Base-by-base conservation (phyloP, 2,329 filamentous ascomycete species). In the Claviceps sp. region DNA sequence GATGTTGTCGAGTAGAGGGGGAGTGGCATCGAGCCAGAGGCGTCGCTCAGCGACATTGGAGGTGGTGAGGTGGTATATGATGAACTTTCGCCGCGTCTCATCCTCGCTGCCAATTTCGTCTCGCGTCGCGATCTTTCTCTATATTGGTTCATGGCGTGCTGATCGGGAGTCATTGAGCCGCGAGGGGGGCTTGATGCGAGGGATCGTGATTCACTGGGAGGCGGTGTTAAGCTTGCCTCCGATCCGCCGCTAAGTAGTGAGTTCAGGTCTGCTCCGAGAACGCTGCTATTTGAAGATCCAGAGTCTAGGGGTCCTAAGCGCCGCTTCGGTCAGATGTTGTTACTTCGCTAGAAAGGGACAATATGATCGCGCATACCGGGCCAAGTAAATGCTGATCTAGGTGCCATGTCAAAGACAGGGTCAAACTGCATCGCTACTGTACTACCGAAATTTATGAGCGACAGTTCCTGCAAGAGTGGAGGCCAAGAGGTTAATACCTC, bases 111-210 rank as follows among this genome's bases (percentile, higher is more conserved):
- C 16, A 76, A 63, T 61, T 82, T 83, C 6, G 75, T 75, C 57
- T 79, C 77, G 57, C 79, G 71, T 53, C 81, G 74, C 45, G 71
- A 75, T 58, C 76, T 76, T 57, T 82, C 79, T 55, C 74, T 72
- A 59, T 83, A 79, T 54, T 78, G 72, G 67, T 79, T 82, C 43
- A 82, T 62, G 60, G 81, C 79, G 56, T 79, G 74, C 62, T 82
- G 78, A 61, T 82, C 78, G 6, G 77, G 68, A 5, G 77, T 79
- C 60, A 82, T 70, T 40, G 67, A 69, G 46, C 67, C 66, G 55
- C 74, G 72, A 5, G 78, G 77, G 26, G 79, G 79, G 65, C 79
- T 84, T 22, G 74, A 74, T 41, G 78, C 79, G 47, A 74, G 65
- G 22, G 77, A 80, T 64, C 74, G 70, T 26, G 76, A 71, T 40